Conservation (phyloP, 768 basidiomycete genomes). For the Sistotremastrum niveocremeum region DNA sequence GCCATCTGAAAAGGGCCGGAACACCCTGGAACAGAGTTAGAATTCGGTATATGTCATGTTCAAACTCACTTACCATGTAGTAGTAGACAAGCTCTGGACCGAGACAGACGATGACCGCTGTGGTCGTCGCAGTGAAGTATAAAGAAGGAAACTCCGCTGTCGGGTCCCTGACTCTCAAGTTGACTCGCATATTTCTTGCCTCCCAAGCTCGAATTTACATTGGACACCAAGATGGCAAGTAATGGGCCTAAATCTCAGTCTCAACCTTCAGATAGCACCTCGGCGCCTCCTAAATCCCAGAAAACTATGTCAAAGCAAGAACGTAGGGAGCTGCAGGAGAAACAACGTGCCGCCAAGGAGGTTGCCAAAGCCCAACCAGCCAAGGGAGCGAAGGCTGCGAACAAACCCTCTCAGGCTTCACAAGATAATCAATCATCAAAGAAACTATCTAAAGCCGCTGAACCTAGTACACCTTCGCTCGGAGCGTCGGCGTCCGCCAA, state of each 20-base stretch:
- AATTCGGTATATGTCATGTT: background rate
- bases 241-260: background rate
- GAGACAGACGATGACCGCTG: background rate
- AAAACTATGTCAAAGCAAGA: conserved; percentile 73
- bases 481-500: conserved; percentile 2
- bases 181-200: conserved; percentile 5
- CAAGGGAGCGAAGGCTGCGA: conserved; percentile 2
- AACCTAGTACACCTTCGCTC: conserved; percentile 4
- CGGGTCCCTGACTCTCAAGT: conserved; percentile 5
- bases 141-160: conserved; percentile 1
- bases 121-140: background rate
- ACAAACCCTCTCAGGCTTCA: conserved; percentile 11
- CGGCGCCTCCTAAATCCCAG: conserved; percentile 30
- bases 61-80: background rate
- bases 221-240: background rate
- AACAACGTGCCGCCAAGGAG: conserved; percentile 67
- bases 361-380: conserved; percentile 25
- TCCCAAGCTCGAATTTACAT: conserved; percentile 15
- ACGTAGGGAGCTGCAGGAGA: conserved; percentile 65
- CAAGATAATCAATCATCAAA: conserved; percentile 7
- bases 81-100: background rate
- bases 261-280: background rate
- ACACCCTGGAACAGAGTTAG: conserved; percentile 54
- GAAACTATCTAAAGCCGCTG: background rate
- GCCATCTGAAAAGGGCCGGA: conserved; percentile 94